phyloP scores from a whole-genome alignment of 345 rosid genomes.

The thale cress (Arabidopsis thaliana) region DNA sequence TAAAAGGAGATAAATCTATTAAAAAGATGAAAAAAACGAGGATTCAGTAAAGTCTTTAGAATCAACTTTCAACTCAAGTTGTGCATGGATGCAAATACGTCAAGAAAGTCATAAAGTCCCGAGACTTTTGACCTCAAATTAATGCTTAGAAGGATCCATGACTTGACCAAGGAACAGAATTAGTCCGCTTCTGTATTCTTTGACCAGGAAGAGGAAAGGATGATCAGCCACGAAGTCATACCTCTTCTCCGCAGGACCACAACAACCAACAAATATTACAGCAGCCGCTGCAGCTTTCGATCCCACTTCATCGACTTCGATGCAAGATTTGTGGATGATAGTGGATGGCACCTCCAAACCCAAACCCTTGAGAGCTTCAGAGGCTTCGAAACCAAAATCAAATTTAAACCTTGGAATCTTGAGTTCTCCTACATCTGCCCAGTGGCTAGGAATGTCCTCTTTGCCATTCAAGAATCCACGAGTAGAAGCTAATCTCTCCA shows the following conservation, averaged over 20 bases:
- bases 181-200: constrained; percentile 4
- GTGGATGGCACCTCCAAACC: background rate
- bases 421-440: background rate
- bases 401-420: constrained; percentile 34
- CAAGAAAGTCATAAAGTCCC: too few relatives aligned
- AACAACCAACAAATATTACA: rapidly evolving
- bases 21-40: too few relatives aligned
- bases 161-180: constrained; percentile 38
- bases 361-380: constrained; percentile 23
- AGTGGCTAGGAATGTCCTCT: background rate
- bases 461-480: background rate
- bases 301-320: constrained; percentile 41
- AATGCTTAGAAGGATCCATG: constrained; percentile 30
- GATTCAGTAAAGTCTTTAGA: too few relatives aligned
- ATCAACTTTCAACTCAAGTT: too few relatives aligned
- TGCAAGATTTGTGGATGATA: constrained; percentile 34
- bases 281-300: constrained; percentile 34
- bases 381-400: constrained; percentile 19
- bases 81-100: too few relatives aligned
- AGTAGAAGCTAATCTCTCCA: constrained; percentile 24
- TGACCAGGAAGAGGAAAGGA: constrained; percentile 36
- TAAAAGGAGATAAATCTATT: too few relatives aligned
- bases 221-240: constrained; percentile 40
- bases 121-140: background rate
- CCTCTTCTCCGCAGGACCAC: background rate